Percentiles rank a stretch among this genome's conserved stretches.
Evolutionary conservation across 2,329 filamentous ascomycete species (phyloP).

Genomic region (Stemphylium vesicarium): DNA sequence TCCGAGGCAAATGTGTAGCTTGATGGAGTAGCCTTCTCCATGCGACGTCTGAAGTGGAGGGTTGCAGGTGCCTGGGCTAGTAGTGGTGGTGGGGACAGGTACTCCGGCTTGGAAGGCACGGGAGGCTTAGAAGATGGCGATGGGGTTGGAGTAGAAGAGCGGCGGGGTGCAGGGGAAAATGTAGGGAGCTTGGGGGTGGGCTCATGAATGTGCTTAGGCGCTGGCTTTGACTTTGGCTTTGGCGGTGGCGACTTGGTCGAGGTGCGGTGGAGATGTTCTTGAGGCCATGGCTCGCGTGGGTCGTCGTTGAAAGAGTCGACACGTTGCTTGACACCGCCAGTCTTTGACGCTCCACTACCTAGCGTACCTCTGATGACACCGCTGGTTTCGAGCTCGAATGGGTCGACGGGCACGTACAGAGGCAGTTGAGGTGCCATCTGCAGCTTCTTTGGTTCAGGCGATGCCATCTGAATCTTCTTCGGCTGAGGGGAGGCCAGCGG

Average conservation of each 20-base stretch:
- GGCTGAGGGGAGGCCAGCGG: slow-evolving; percentile 33
- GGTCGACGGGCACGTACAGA: slow-evolving; percentile 32
- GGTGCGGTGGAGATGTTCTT: slow-evolving; percentile 15
- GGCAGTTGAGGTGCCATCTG: slow-evolving; percentile 5
- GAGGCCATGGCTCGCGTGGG: slow-evolving; percentile 32
- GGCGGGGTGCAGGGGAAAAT: slow-evolving; percentile 21
- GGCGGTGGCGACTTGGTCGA: slow-evolving; percentile 11
- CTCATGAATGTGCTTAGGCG: slow-evolving; percentile 18
- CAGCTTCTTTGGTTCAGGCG: slow-evolving; percentile 3
- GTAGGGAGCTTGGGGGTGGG: slow-evolving; percentile 23
- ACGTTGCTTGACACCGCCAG: slow-evolving; percentile 20
- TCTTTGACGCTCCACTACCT: slow-evolving; percentile 13
- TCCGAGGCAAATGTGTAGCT: slow-evolving; percentile 54
- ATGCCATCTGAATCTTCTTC: slow-evolving; percentile 10
- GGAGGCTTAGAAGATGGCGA: slow-evolving; percentile 10
- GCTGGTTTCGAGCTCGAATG: slow-evolving; percentile 22
- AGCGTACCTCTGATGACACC: slow-evolving; percentile 18
- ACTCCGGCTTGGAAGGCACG: slow-evolving; percentile 9
- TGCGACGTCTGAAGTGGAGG: slow-evolving; percentile 29
- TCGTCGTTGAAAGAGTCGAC: slow-evolving; percentile 34
- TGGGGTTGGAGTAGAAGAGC: slow-evolving; percentile 7
- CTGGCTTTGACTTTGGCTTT: slow-evolving; percentile 1
- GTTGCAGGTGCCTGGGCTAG: slow-evolving; percentile 9
- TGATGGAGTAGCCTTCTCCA: slow-evolving; percentile 48
- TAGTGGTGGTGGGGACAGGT: slow-evolving; percentile 12